A percentile compares a stretch with the other conserved stretches of the same genome.
These are phyloP conservation scores for Pseudisothecium myosuroides DNA, from an alignment of 225 moss, liverwort and hornwort species.

Conservation along the genomic window DNA sequence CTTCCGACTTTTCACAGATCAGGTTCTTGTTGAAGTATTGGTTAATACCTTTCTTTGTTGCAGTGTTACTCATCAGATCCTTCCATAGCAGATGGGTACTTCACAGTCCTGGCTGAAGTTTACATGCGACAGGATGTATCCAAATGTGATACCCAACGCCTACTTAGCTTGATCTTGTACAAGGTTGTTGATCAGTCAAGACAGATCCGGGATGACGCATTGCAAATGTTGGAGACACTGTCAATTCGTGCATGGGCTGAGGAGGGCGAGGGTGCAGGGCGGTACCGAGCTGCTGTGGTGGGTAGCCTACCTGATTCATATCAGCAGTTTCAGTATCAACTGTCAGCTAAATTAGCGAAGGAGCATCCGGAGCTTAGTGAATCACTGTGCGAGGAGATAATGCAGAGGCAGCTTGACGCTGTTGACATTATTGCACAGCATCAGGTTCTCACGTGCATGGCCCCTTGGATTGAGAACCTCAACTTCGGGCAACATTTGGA, in stretches of 20 bases:
- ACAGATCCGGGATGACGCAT: conserved; percentile 91
- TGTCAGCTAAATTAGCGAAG: conserved; percentile 95
- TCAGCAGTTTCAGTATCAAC: conserved; percentile 96
- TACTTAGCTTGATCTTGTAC: conserved; percentile 94
- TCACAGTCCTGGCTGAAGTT: conserved; percentile 96
- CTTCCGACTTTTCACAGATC: background rate
- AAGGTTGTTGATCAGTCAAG: conserved; percentile 97
- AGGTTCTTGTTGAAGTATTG: background rate
- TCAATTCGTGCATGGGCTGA: conserved; percentile 99
- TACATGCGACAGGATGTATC: conserved; percentile 99
- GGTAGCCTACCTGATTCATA: conserved; percentile 99
- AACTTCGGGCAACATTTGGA: conserved; percentile 74
- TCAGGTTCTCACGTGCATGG: conserved; percentile 98
- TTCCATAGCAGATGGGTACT: conserved; percentile 98
- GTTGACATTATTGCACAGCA: conserved; percentile 99
- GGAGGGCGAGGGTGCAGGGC: conserved; percentile 92
- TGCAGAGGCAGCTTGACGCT: conserved; percentile 99
- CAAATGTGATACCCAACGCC: conserved; percentile 88
- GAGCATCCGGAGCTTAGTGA: conserved; percentile 99
- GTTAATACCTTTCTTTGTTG: conserved; percentile 11
- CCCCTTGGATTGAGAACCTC: conserved; percentile 98
- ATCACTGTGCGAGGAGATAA: conserved; percentile 93
- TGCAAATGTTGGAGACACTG: conserved; percentile 98
- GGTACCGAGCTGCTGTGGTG: conserved; percentile 95
- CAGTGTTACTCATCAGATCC: conserved; percentile 99